Evolutionary conservation across 2,329 filamentous ascomycete genomes (phyloP).

Genomic region (Calonectria hawksworthii): DNA sequence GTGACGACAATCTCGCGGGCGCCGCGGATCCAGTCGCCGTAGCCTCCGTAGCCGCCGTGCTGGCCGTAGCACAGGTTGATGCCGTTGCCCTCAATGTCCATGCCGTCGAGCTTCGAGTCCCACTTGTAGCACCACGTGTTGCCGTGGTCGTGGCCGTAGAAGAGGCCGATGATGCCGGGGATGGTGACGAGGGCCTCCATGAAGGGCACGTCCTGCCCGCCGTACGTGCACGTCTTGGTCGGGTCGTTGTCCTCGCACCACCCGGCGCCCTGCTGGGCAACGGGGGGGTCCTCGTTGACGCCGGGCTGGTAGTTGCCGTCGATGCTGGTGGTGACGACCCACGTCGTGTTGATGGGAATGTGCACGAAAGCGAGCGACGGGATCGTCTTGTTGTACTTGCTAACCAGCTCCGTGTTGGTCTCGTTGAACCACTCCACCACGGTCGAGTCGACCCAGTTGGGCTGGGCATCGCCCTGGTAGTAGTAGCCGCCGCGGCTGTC

Average conservation of each 20-base stretch:
- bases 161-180: constrained; percentile 68
- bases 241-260: constrained; percentile 59
- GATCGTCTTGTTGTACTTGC: constrained; percentile 51
- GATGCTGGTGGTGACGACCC: constrained; percentile 54
- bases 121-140: constrained; percentile 70
- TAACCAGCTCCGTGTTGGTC: constrained; percentile 42
- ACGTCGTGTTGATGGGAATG: constrained; percentile 61
- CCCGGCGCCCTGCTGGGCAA: constrained; percentile 59
- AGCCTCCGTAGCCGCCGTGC: constrained; percentile 79
- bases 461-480: constrained; percentile 55
- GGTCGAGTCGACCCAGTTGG: constrained; percentile 60
- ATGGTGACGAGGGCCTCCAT: constrained; percentile 72
- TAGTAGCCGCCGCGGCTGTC: constrained; percentile 73
- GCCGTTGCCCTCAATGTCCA: constrained; percentile 57
- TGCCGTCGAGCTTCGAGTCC: constrained; percentile 54
- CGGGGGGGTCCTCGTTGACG: constrained; percentile 59
- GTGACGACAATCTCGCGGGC: constrained; percentile 67
- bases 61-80: constrained; percentile 72
- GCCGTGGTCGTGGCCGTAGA: constrained; percentile 77
- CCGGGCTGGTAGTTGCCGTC: constrained; percentile 57
- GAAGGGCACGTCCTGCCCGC: constrained; percentile 70
- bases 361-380: constrained; percentile 65
- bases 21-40: constrained; percentile 74
- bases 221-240: constrained; percentile 56
- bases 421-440: constrained; percentile 62